Evolutionary conservation across 2,329 filamentous ascomycete species (phyloP), one percentile per base, ranked within the genome.

Genomic region (Atkinsonella texensis): DNA sequence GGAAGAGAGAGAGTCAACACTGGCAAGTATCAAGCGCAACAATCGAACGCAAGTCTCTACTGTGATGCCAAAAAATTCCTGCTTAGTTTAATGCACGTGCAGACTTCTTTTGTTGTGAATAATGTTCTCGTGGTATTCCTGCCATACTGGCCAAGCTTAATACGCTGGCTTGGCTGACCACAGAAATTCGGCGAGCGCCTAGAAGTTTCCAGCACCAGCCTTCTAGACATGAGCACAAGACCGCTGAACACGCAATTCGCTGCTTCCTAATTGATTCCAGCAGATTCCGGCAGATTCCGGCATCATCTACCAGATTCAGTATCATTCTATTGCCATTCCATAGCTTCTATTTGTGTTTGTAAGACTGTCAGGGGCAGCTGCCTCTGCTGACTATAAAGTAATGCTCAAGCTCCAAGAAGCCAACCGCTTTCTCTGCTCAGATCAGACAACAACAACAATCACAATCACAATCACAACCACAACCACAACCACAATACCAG

Each of bases 161-260:
- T 28, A 28, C 2, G 28, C 28, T 28, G 7, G 28, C 28, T 28
- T 28, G 2, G 20, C 28, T 28, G 7, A 28, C 28, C 28, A 28
- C 28, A 6, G 28, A 54, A 17, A 20, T 68, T 68, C 66, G 56
- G 62, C 54, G 35, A 45, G 44, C 52, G 35, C 56, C 58, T 52
- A 55, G 55, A 54, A 47, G 49, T 32, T 53, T 54, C 57, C 48
- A 50, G 55, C 45, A 48, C 20, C 44, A 35, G 47, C 9, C 52
- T 31, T 48, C 40, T 42, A 28, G 20, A 50, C n/a, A 2, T 18
- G 33, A 54, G 54, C 54, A 50, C 31, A 43, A 46, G 9, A 42
- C 55, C 32, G 35, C 43, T 1, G 44, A 50, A 52, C 31, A 41
- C 23, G 48, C 41, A 53, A 42, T 35, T 11, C 48, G 45, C 8